Evolutionary conservation across 129 eudicot species (phyloP), one percentile per base, ranked within the genome.

Genomic region (Artemisia tridentata): DNA sequence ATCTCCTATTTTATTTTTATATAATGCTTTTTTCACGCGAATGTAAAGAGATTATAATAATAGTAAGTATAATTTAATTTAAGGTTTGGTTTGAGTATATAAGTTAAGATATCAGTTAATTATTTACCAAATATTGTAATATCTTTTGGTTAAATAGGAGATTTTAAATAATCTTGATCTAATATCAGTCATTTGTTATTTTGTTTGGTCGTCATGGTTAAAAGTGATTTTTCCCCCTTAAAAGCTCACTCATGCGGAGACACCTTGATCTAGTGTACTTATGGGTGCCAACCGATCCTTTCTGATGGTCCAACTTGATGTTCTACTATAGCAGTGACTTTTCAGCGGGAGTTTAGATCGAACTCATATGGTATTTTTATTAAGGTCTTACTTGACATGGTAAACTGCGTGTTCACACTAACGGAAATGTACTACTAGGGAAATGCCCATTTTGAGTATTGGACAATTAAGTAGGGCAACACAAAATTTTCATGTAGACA

Each of bases 21-120:
- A 63, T 27, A 7, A 63, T 31, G 11, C 5, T 53, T 71, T 41
- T 16, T 11, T 78, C 81, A 71, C 72, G 77, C 67, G 67, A 61
- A 71, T 78, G 71, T 18, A 71, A 56, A 66, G 48, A 56, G 57
- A 53, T 13, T 4, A 51, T 15, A 14, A 11, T 51, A 11, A 1
- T 16, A 3, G 13, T 50, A n/a, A 11, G 13, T 51, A 4, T 29
- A 11, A 51, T 51, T 16, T 51, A 14, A 18, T 67, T 17, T 69
- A 76, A 50, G 56, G 38, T 61, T 47, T 76, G 41, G 25, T 19
- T 58, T 18, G 20, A 11, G 48, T 11, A 1, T 68, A 34, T 38
- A 67, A 58, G 68, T 51, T 76, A 15, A 31, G 23, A 48, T 18
- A 51, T 48, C 64, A 25, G 38, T 50, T 76, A 20, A 60, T 19